These are phyloP conservation scores for Malus sylvestris DNA, from an alignment of 306 rosid species.

Conservation along the genomic window DNA sequence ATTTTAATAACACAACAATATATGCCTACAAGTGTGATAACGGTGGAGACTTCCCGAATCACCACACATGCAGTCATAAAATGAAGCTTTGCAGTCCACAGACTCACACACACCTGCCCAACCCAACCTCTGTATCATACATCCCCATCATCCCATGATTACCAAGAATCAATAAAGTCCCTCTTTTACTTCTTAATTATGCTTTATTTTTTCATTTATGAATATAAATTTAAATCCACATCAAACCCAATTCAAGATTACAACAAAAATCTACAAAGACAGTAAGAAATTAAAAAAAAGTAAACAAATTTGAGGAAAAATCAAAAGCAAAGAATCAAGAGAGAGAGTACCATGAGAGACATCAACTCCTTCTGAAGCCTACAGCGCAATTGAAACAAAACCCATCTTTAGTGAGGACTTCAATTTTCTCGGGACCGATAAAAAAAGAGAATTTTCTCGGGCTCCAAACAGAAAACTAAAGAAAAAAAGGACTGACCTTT, in stretches of 20 bases:
- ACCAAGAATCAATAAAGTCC: background rate
- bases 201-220: background rate
- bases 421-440: background rate
- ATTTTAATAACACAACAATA: background rate
- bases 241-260: background rate
- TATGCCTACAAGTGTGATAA: background rate
- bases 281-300: background rate
- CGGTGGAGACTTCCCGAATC: background rate
- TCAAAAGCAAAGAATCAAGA: slow-evolving; percentile 1
- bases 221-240: background rate
- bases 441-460: background rate
- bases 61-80: background rate
- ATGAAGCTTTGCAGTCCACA: background rate
- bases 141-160: background rate
- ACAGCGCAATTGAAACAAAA: slow-evolving; percentile 15
- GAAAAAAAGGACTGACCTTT: slow-evolving; percentile 38
- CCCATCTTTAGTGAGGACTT: slow-evolving; percentile 1
- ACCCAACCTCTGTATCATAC: background rate
- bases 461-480: slow-evolving; percentile 17
- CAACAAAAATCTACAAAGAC: background rate
- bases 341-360: slow-evolving; percentile 80
- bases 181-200: background rate
- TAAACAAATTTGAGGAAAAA: background rate
- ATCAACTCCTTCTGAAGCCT: slow-evolving; percentile 96
- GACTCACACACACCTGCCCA: background rate